These are phyloP conservation scores for Cutaneotrichosporon sp. DNA, from an alignment of 1,284 basidiomycete genomes.

Conservation along the genomic window DNA sequence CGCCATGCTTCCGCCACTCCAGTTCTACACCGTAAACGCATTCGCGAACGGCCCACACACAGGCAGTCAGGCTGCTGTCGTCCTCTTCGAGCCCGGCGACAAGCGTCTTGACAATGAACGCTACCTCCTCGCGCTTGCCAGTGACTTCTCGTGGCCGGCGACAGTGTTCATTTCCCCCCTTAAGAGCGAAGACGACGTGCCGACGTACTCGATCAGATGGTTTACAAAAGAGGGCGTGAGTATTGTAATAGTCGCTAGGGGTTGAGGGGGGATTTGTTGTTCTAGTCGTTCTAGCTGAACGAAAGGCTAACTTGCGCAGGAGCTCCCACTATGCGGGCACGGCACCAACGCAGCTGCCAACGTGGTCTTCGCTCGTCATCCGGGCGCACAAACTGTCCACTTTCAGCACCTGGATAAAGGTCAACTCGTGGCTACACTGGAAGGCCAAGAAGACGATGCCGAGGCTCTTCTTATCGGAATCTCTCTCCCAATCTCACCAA, in stretches of 20 bases:
- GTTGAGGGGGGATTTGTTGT: too few species aligned
- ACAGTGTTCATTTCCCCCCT: slow-evolving; percentile 23
- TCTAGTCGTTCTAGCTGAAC: too few species aligned
- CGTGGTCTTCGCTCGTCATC: slow-evolving; percentile 20
- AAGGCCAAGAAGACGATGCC: not conserved
- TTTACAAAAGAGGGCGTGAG: slow-evolving; percentile 31
- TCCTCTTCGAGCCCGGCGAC: slow-evolving; percentile 26
- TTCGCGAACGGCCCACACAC: slow-evolving; percentile 27
- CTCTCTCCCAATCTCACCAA: not conserved
- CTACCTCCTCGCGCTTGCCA: slow-evolving; percentile 23
- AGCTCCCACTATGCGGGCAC: slow-evolving; percentile 37
- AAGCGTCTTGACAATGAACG: slow-evolving; percentile 19
- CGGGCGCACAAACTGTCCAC: slow-evolving; percentile 8
- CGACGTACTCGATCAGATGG: slow-evolving; percentile 23
- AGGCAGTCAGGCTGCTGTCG: slow-evolving; percentile 39
- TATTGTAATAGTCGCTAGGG: not conserved
- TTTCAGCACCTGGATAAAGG: slow-evolving; percentile 25
- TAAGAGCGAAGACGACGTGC: slow-evolving; percentile 17
- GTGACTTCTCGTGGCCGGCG: slow-evolving; percentile 34
- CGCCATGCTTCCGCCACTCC: slow-evolving; percentile 9
- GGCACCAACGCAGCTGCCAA: slow-evolving; percentile 30
- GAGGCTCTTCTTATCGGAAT: not conserved
- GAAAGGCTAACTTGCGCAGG: too few species aligned
- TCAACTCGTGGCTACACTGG: slow-evolving; percentile 18
- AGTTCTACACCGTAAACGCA: slow-evolving; percentile 36